phyloP scores from a whole-genome alignment of 164 flowering plant species.

The Stephania japonica region DNA sequence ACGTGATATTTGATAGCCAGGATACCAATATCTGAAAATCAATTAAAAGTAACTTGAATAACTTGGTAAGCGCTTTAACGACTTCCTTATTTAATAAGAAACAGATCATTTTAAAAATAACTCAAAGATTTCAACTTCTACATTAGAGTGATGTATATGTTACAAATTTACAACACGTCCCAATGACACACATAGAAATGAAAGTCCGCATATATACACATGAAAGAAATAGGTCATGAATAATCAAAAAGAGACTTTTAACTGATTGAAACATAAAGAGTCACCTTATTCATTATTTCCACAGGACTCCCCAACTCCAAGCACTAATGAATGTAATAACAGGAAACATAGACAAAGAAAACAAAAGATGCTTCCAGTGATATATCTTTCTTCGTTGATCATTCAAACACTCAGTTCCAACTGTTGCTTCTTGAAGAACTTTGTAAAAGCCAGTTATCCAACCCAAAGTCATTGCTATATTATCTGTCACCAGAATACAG shows the following conservation, averaged over 20 bases:
- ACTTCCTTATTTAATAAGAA: background rate
- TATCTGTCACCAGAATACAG: background rate
- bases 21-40: background rate
- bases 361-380: too few species aligned
- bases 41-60: background rate
- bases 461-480: background rate
- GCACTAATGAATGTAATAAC: background rate
- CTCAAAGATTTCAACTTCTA: background rate
- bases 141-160: background rate
- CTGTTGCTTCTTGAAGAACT: background rate
- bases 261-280: background rate
- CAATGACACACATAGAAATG: background rate
- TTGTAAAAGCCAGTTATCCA: background rate
- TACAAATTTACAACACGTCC: too few species aligned
- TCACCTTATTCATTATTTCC: background rate
- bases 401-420: background rate
- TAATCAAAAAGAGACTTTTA: background rate
- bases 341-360: background rate
- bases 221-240: background rate
- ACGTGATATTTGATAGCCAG: background rate
- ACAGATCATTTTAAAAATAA: background rate
- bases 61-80: background rate
- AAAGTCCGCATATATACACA: background rate
- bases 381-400: too few species aligned
- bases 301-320: background rate